phyloP scores from a whole-genome alignment of 257 asterid species.

The Plantago major region DNA sequence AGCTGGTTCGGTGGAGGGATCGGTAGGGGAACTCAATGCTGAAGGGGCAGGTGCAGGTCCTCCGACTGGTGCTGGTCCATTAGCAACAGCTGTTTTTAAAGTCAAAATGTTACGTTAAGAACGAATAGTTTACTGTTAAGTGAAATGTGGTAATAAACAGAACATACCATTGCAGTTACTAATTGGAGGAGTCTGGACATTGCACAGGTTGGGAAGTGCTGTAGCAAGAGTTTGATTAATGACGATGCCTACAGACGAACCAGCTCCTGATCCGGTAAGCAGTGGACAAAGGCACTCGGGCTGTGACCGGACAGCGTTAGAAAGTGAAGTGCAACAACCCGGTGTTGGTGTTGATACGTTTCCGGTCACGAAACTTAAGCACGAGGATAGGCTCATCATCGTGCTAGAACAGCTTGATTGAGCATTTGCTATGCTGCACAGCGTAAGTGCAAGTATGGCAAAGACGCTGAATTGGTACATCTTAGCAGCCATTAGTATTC shows the following conservation, averaged over 20 bases:
- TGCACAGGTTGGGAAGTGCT: conserved; percentile 43
- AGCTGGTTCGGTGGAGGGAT: conserved; percentile 17
- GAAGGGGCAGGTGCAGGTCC: conserved; percentile 21
- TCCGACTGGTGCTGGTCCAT: conserved; percentile 21
- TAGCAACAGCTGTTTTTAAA: conserved; percentile 19
- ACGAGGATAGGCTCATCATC: conserved; percentile 37
- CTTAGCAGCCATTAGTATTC: conserved; percentile 17
- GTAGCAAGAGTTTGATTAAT: conserved; percentile 52
- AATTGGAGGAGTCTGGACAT: conserved; percentile 38
- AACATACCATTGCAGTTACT: conserved; percentile 40
- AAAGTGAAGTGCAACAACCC: conserved; percentile 47
- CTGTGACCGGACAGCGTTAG: conserved; percentile 32
- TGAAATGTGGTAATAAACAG: background rate
- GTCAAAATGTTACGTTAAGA: background rate
- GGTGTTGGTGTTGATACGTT: conserved; percentile 41
- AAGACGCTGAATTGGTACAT: conserved; percentile 13
- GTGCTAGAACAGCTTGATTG: conserved; percentile 42
- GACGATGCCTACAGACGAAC: conserved; percentile 10
- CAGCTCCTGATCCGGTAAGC: background rate
- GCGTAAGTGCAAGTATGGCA: conserved; percentile 15
- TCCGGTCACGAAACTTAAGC: conserved; percentile 46
- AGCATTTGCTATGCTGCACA: conserved; percentile 25
- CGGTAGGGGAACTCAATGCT: conserved; percentile 19
- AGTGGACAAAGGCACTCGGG: conserved; percentile 18
- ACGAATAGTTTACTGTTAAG: background rate